phyloP scores from a whole-genome alignment of 1,139 yeast species.

The Kurtzmaniella quercitrusa region DNA sequence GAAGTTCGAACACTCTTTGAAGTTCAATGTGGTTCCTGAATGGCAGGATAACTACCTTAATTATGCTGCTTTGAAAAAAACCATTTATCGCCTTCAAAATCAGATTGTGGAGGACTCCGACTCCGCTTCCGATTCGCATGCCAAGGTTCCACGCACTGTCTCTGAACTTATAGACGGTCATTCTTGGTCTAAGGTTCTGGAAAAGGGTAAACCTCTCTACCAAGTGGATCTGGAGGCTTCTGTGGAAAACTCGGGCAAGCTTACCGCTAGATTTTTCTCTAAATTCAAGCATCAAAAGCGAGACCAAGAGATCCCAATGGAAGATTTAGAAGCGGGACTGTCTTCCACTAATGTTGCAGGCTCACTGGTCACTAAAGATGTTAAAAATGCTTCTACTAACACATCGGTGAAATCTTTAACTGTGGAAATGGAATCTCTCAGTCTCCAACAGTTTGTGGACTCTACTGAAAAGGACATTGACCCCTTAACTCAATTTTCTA shows the following conservation, averaged over 20 bases:
- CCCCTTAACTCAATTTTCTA: slow-evolving; percentile 47
- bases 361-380: not conserved
- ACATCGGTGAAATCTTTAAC: slow-evolving; percentile 6
- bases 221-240: slow-evolving; percentile 3
- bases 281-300: not conserved
- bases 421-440: slow-evolving; percentile 24
- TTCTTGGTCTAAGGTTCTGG: slow-evolving; percentile 8
- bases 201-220: not conserved
- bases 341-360: slow-evolving; percentile 1
- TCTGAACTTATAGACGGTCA: slow-evolving; percentile 23
- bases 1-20: slow-evolving; percentile 74
- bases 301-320: slow-evolving; percentile 4
- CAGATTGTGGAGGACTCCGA: slow-evolving; percentile 24
- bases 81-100: slow-evolving; percentile 47
- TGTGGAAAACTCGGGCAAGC: slow-evolving; percentile 5
- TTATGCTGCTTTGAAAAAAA: slow-evolving; percentile 60
- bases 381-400: not conserved
- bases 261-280: slow-evolving; percentile 1
- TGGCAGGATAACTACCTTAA: slow-evolving; percentile 69
- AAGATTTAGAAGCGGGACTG: slow-evolving; percentile 7
- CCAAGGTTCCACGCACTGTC: slow-evolving; percentile 22
- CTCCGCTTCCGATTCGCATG: slow-evolving; percentile 19
- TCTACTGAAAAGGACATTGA: slow-evolving; percentile 22
- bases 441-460: slow-evolving; percentile 25
- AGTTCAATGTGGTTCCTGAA: slow-evolving; percentile 78